phyloP scores from a whole-genome alignment of 768 basidiomycete genomes.

The Termitomyces sp. region DNA sequence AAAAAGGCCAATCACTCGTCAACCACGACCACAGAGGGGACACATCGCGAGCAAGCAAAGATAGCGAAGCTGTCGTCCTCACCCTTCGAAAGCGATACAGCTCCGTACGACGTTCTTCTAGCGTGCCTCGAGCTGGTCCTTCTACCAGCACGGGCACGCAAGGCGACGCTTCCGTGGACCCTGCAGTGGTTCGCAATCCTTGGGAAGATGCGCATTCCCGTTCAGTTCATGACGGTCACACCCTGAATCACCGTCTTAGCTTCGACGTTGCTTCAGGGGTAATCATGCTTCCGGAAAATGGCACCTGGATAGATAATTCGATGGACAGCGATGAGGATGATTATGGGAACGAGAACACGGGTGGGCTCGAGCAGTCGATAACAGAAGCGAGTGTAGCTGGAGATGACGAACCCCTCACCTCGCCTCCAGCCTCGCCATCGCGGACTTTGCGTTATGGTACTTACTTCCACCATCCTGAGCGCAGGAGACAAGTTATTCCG shows the following conservation, averaged over 20 bases:
- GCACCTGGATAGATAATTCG: conserved; percentile 59
- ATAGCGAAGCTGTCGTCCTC: conserved; percentile 73
- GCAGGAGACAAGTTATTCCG: conserved; percentile 54
- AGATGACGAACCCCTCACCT: conserved; percentile 16
- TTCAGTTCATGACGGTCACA: conserved; percentile 18
- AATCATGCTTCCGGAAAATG: conserved; percentile 81
- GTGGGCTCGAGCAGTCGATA: conserved; percentile 28
- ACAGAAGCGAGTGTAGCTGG: conserved; percentile 21
- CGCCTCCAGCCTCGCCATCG: conserved; percentile 34
- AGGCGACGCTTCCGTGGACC: conserved; percentile 24
- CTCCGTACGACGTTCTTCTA: conserved; percentile 2
- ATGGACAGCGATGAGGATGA: conserved; percentile 46
- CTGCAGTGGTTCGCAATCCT: conserved; percentile 43
- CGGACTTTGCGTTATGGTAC: conserved; percentile 65
- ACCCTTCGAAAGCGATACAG: conserved; percentile 74
- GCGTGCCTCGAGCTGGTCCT: conserved; percentile 11
- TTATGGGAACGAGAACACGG: conserved; percentile 36
- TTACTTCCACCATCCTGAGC: conserved; percentile 86
- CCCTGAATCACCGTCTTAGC: conserved; percentile 63
- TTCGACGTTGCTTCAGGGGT: conserved; percentile 87
- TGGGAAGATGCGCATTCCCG: conserved; percentile 56
- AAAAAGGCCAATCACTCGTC: conserved; percentile 74
- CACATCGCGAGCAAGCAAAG: conserved; percentile 34
- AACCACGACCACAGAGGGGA: conserved; percentile 48
- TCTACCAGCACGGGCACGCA: conserved; percentile 8